Evolutionary conservation across 768 basidiomycete species (phyloP).

Genomic region (Pulveroboletus sp.): DNA sequence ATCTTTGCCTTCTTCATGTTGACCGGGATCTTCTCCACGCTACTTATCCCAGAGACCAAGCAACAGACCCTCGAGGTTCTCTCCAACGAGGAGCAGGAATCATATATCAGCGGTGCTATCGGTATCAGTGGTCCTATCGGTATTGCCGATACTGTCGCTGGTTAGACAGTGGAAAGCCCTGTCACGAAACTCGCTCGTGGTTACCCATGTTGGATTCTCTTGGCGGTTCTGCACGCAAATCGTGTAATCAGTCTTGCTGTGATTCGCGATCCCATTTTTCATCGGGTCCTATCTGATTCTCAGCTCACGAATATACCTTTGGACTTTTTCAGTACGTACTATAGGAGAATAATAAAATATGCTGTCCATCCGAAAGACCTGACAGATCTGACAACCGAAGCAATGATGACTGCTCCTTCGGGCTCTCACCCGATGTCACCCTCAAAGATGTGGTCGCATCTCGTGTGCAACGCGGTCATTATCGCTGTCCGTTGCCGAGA

Average conservation of each 20-base stretch:
- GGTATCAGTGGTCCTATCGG: slow-evolving; percentile 5
- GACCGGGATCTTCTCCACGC: slow-evolving; percentile 76
- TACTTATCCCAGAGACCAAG: slow-evolving; percentile 79
- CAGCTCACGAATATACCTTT: neutral
- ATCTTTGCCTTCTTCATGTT: slow-evolving; percentile 86
- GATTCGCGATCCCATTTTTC: slow-evolving; percentile 4
- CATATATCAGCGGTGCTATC: slow-evolving; percentile 41
- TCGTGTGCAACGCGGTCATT: too few species aligned
- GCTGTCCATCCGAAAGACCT: too few species aligned
- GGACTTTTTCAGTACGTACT: too few species aligned
- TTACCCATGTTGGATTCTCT: neutral
- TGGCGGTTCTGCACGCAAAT: neutral
- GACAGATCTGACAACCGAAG: too few species aligned
- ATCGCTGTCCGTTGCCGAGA: too few species aligned
- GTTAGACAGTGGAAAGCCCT: slow-evolving; percentile 3
- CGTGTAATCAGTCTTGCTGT: slow-evolving; percentile 1
- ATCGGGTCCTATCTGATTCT: neutral
- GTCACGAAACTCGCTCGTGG: neutral
- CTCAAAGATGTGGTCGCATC: too few species aligned
- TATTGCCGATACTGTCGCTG: slow-evolving; percentile 7
- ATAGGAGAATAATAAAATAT: too few species aligned
- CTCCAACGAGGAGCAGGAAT: slow-evolving; percentile 65
- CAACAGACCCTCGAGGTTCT: slow-evolving; percentile 60
- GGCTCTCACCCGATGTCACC: too few species aligned
- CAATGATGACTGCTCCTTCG: too few species aligned